Percentiles rank a stretch among this genome's conserved stretches.
Conservation (phyloP, 306 rosid species). For the Leucaena leucocephala region DNA sequence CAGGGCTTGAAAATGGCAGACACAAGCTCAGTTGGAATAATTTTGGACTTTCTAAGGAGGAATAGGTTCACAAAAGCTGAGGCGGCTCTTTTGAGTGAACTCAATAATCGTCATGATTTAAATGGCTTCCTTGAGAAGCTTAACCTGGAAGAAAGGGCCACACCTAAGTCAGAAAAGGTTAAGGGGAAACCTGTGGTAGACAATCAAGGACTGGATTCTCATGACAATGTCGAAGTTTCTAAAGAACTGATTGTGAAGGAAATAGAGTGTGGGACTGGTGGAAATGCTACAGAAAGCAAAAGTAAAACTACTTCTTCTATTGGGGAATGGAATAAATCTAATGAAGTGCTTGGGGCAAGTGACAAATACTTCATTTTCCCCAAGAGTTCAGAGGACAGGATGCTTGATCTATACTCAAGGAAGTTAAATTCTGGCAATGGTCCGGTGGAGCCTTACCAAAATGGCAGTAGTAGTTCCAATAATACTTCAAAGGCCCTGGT, state of each 20-base stretch:
- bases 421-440: conserved; percentile 70
- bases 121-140: conserved; percentile 79
- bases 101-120: conserved; percentile 64
- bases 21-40: conserved; percentile 74
- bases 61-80: conserved; percentile 84
- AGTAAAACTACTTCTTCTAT: conserved; percentile 58
- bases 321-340: conserved; percentile 62
- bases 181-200: conserved; percentile 64
- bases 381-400: conserved; percentile 66
- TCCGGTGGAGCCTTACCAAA: conserved; percentile 50
- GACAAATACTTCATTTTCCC: conserved; percentile 65
- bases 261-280: conserved; percentile 83
- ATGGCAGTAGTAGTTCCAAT: conserved; percentile 44
- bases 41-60: conserved; percentile 82
- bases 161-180: conserved; percentile 48
- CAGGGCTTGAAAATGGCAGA: conserved; percentile 64
- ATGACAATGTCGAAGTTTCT: conserved; percentile 57
- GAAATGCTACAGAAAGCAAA: conserved; percentile 66
- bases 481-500: conserved; percentile 46
- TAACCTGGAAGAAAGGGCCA: conserved; percentile 63
- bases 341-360: conserved; percentile 64
- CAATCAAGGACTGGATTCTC: conserved; percentile 47
- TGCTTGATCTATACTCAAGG: conserved; percentile 77
- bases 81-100: conserved; percentile 90
- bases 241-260: conserved; percentile 91